Conservation (phyloP, 805 yeast genomes). For the Deakozyma indianensis region DNA sequence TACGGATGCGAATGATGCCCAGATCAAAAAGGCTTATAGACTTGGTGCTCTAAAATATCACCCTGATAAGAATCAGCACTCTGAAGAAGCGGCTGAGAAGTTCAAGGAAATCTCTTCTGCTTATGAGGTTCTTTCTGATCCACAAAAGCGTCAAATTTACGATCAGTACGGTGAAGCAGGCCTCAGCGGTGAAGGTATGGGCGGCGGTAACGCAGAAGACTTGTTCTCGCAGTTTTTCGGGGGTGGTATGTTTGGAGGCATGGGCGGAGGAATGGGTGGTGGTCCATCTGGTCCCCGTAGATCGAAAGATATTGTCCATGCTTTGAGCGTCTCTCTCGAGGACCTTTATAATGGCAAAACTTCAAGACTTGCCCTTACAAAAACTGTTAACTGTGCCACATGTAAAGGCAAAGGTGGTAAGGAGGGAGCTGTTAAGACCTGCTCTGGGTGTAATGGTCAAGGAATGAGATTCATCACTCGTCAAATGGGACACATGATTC, state of each 20-base stretch:
- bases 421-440: conserved; percentile 74
- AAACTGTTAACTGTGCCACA: conserved; percentile 71
- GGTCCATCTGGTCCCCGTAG: conserved; percentile 72
- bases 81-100: conserved; percentile 80
- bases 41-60: conserved; percentile 62
- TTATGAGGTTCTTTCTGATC: conserved; percentile 75
- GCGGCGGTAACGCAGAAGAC: conserved; percentile 58
- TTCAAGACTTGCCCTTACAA: conserved; percentile 85
- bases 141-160: conserved; percentile 76
- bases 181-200: conserved; percentile 59
- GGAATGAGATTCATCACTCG: conserved; percentile 87
- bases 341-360: conserved; percentile 40
- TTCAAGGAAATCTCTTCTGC: conserved; percentile 86
- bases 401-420: conserved; percentile 98
- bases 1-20: conserved; percentile 36
- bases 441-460: conserved; percentile 78
- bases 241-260: conserved; percentile 28
- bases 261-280: conserved; percentile 46
- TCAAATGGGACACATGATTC: conserved; percentile 99
- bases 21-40: conserved; percentile 68
- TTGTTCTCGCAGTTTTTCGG: conserved; percentile 76
- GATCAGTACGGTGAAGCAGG: conserved; percentile 94
- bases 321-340: conserved; percentile 71
- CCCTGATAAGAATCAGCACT: conserved; percentile 66
- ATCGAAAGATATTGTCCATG: conserved; percentile 86